These are phyloP conservation scores for Fistulifera pelliculosa DNA, from an alignment of 108 stramenopile species.

Conservation along the genomic window DNA sequence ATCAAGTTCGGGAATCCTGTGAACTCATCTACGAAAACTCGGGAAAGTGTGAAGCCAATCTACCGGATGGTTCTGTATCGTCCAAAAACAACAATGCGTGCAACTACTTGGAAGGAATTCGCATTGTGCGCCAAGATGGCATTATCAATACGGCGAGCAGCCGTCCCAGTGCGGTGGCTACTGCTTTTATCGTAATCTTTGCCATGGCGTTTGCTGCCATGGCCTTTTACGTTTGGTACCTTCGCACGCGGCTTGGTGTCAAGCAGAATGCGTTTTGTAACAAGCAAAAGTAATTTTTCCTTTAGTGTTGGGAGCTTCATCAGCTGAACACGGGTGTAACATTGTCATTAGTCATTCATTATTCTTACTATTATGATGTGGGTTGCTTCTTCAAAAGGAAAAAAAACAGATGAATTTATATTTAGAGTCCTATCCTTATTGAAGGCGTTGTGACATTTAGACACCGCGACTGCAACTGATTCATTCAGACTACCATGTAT, in stretches of 20 bases:
- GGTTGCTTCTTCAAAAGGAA: too few relatives aligned
- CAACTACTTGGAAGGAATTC: constrained; percentile 78
- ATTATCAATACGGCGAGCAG: constrained; percentile 23
- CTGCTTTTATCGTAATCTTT: constrained; percentile 46
- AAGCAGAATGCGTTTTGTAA: constrained; percentile 13
- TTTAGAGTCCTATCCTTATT: too few relatives aligned
- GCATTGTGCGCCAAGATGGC: constrained; percentile 62
- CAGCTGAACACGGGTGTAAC: too few relatives aligned
- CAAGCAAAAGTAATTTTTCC: too few relatives aligned
- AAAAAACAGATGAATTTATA: too few relatives aligned
- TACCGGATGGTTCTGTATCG: constrained; percentile 12
- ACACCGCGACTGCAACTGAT: too few relatives aligned
- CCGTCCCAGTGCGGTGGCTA: constrained; percentile 24
- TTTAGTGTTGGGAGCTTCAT: too few relatives aligned
- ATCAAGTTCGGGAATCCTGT: constrained; percentile 54
- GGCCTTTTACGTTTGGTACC: constrained; percentile 38
- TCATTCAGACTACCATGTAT: too few relatives aligned
- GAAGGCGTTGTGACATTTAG: too few relatives aligned
- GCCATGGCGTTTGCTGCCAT: constrained; percentile 29
- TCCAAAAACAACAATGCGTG: constrained; percentile 61
- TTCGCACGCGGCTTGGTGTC: constrained; percentile 23
- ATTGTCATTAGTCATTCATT: too few relatives aligned
- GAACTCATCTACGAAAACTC: constrained; percentile 46
- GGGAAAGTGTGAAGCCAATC: constrained; percentile 69
- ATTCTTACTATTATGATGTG: too few relatives aligned